These are phyloP conservation scores for Sextonia rubra DNA, from an alignment of 164 flowering plant species.

Conservation along the genomic window DNA sequence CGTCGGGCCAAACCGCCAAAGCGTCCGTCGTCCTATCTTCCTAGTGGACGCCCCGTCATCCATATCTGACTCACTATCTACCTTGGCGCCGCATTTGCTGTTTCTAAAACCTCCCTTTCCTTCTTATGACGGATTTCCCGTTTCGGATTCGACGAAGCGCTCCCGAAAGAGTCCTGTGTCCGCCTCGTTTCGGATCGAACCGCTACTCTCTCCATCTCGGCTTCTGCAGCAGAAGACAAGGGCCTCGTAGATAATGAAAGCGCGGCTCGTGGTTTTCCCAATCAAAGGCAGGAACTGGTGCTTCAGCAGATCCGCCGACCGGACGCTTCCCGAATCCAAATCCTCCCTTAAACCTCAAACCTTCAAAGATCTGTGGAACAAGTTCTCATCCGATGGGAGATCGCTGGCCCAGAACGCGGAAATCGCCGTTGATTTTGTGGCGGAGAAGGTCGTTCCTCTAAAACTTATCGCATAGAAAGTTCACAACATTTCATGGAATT, in stretches of 20 bases:
- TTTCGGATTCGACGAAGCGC: too few relatives aligned
- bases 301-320: conserved; percentile 57
- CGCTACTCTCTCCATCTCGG: not conserved
- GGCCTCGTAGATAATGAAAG: conserved; percentile 46
- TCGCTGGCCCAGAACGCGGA: conserved; percentile 52
- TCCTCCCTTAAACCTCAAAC: conserved; percentile 40
- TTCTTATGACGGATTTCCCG: too few relatives aligned
- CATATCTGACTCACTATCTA: too few relatives aligned
- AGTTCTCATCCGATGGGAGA: conserved; percentile 36
- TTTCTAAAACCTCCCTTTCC: too few relatives aligned
- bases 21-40: too few relatives aligned
- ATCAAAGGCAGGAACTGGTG: conserved; percentile 83
- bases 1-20: too few relatives aligned
- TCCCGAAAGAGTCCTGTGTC: too few relatives aligned
- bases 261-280: conserved; percentile 79
- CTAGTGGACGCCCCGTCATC: too few relatives aligned
- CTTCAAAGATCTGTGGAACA: conserved; percentile 55
- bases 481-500: too few relatives aligned
- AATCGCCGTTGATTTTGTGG: conserved; percentile 53
- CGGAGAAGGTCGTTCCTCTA: conserved; percentile 50
- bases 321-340: conserved; percentile 19
- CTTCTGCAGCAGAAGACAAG: not conserved
- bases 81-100: not conserved
- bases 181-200: not conserved
- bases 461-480: not conserved